Conservation (phyloP, 2,329 filamentous ascomycete species). For the Colletotrichum spinosum region DNA sequence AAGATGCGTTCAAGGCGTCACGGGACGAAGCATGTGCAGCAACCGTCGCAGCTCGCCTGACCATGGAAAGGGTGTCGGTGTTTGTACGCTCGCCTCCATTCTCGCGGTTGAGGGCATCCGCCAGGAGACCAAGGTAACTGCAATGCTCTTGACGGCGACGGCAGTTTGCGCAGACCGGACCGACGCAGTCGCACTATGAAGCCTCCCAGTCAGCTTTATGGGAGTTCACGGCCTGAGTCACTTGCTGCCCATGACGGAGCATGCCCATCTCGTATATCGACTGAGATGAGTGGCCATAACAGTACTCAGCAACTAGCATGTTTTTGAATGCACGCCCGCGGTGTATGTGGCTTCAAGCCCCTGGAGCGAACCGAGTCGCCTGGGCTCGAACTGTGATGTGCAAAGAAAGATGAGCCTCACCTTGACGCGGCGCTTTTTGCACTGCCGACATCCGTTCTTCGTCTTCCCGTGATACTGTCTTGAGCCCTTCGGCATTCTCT, state of each 20-base stretch:
- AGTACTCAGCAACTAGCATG: conserved; percentile 12
- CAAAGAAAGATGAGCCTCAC: conserved; percentile 15
- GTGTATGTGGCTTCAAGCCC: no score
- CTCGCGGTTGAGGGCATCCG: conserved; percentile 36
- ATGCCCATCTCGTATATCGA: conserved; percentile 17
- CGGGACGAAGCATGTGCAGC: conserved; percentile 35
- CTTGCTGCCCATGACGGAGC: neutral
- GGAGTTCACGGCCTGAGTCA: no score
- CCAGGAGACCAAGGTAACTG: conserved; percentile 36
- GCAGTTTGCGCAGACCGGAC: conserved; percentile 37
- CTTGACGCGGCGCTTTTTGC: conserved; percentile 38
- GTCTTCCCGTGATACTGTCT: conserved; percentile 38
- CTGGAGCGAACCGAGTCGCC: no score
- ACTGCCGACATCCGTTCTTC: conserved; percentile 37
- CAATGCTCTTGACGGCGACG: conserved; percentile 35
- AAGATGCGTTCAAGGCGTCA: conserved; percentile 29
- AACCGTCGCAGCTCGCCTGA: conserved; percentile 34
- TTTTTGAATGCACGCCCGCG: neutral
- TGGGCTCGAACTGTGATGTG: no score
- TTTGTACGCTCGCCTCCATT: conserved; percentile 20
- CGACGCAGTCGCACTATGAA: conserved; percentile 36
- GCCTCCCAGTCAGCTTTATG: neutral
- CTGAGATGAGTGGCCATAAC: neutral
- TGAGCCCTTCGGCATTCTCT: conserved; percentile 37
- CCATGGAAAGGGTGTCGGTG: conserved; percentile 29